These are phyloP conservation scores for Inga leiocalycina DNA, from an alignment of 306 rosid species.

Conservation along the genomic window DNA sequence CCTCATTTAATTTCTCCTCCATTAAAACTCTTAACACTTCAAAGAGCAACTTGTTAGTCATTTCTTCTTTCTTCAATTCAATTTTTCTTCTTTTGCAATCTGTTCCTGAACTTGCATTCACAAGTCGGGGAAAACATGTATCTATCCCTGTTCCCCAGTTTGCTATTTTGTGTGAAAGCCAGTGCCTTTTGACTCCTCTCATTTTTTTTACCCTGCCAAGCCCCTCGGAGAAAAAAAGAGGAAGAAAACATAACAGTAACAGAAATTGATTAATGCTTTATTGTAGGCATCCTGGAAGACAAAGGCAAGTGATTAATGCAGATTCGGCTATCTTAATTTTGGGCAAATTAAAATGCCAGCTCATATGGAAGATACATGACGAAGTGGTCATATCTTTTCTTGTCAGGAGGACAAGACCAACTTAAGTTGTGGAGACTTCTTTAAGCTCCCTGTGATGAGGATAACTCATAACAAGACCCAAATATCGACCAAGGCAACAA, in stretches of 20 bases:
- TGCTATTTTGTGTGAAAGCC: not conserved
- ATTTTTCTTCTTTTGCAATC: not conserved
- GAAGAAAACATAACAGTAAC: not conserved
- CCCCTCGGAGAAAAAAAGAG: not conserved
- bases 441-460: conserved; percentile 6
- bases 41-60: not conserved
- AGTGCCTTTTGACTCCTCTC: not conserved
- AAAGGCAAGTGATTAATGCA: not conserved
- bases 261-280: not conserved
- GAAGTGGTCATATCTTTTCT: conserved; percentile 32
- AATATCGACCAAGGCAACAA: conserved; percentile 40
- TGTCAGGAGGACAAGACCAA: conserved; percentile 38
- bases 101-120: not conserved
- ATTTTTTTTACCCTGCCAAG: not conserved
- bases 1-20: conserved; percentile 25
- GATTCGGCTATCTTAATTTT: not conserved
- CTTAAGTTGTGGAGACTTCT: conserved; percentile 7
- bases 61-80: not conserved
- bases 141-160: not conserved
- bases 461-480: conserved; percentile 31
- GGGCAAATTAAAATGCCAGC: conserved; percentile 1
- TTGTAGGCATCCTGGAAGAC: not conserved
- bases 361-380: conserved; percentile 12
- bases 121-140: not conserved
- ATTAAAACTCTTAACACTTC: not conserved